These are phyloP conservation scores for Mucor sp. DNA, from an alignment of 371 early-diverging fungal species.

Conservation along the genomic window DNA sequence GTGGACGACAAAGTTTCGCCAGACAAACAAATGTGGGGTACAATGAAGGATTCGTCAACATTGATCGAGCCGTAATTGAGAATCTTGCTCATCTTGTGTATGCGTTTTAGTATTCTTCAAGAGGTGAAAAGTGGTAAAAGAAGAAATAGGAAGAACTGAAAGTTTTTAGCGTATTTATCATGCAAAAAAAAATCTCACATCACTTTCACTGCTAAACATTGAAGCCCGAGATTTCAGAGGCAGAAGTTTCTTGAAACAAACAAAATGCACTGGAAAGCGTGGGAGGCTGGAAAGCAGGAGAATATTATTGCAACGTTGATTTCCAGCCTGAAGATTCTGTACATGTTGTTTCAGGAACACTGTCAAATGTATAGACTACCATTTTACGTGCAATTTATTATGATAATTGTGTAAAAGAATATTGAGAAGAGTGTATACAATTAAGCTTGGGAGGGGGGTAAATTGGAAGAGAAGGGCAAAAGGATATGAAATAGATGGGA, in stretches of 20 bases:
- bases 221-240: neutral
- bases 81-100: conserved; percentile 46
- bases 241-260: neutral
- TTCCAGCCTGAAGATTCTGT: neutral
- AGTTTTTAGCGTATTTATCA: conserved; percentile 2
- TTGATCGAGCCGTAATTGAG: conserved; percentile 86
- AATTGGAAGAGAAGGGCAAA: neutral
- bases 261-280: neutral
- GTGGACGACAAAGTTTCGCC: conserved; percentile 84
- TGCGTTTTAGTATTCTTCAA: neutral
- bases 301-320: neutral
- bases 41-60: conserved; percentile 86
- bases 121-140: neutral
- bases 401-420: neutral
- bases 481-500: neutral
- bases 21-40: conserved; percentile 78
- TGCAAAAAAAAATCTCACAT: neutral
- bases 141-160: neutral
- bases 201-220: neutral
- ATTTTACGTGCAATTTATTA: neutral
- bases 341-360: neutral
- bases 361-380: neutral
- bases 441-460: neutral
- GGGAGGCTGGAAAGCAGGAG: neutral
- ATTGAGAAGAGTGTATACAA: neutral